phyloP scores from a whole-genome alignment of 2,329 filamentous ascomycete genomes.

The Cladophialophora carrionii region DNA sequence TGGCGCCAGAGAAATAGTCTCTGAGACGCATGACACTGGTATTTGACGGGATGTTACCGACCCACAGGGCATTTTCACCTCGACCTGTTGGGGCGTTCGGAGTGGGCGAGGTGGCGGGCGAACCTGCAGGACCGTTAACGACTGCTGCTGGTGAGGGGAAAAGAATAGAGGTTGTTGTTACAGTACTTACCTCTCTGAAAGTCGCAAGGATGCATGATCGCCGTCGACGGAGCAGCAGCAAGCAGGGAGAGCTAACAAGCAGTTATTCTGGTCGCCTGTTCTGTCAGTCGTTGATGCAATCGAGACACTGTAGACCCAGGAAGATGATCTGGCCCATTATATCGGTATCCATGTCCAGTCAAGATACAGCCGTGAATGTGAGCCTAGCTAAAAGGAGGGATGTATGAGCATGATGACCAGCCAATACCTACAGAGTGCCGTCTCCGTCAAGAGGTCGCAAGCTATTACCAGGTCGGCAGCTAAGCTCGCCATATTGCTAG shows the following conservation, averaged over 20 bases:
- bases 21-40: constrained; percentile 28
- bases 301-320: neutral
- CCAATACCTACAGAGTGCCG: neutral
- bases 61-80: constrained; percentile 30
- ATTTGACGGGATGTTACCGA: constrained; percentile 31
- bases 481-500: neutral
- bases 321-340: neutral
- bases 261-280: neutral
- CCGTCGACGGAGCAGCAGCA: neutral
- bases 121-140: neutral
- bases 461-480: neutral
- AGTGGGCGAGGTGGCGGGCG: neutral
- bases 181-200: neutral
- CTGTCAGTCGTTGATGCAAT: neutral
- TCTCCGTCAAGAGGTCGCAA: neutral
- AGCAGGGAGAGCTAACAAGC: neutral
- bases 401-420: constrained; percentile 3
- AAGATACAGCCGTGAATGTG: neutral
- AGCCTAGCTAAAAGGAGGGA: neutral
- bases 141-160: neutral
- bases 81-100: constrained; percentile 11
- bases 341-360: neutral
- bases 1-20: constrained; percentile 27
- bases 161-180: no score
- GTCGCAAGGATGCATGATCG: neutral